phyloP scores from a whole-genome alignment of 2,329 filamentous ascomycete species.

The Diplodia mutila region DNA sequence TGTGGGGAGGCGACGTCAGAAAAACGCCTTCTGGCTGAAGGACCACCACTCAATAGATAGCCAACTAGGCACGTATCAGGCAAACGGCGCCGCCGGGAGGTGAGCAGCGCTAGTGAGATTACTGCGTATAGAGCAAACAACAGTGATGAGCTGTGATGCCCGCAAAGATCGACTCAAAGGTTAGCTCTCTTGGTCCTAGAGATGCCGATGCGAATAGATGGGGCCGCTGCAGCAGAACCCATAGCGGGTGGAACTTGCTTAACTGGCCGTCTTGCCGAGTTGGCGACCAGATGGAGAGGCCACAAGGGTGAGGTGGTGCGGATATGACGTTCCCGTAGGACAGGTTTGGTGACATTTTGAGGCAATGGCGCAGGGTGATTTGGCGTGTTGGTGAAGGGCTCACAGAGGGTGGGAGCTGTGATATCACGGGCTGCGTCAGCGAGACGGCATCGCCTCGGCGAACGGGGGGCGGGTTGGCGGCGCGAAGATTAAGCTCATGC shows the following conservation, averaged over 20 bases:
- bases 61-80: not conserved
- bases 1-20: constrained; percentile 8
- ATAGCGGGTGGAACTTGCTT: not conserved
- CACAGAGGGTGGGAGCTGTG: not conserved
- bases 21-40: not conserved
- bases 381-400: not conserved
- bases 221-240: not conserved
- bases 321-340: constrained; percentile 21
- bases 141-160: not conserved
- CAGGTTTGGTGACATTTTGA: not conserved
- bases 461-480: not conserved
- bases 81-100: not conserved
- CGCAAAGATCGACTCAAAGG: not conserved
- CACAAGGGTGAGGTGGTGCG: not conserved
- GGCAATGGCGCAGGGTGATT: not conserved
- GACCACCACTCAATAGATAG: not conserved
- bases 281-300: not conserved
- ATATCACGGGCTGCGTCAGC: constrained; percentile 23
- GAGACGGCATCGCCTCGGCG: not conserved
- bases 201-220: not conserved
- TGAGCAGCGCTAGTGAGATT: not conserved
- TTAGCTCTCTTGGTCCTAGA: not conserved
- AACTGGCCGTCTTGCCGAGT: not conserved
- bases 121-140: not conserved
- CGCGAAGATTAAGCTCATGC: constrained; percentile 14